Conservation (phyloP, 129 eudicot genomes). For the Pittosporum tobira region DNA sequence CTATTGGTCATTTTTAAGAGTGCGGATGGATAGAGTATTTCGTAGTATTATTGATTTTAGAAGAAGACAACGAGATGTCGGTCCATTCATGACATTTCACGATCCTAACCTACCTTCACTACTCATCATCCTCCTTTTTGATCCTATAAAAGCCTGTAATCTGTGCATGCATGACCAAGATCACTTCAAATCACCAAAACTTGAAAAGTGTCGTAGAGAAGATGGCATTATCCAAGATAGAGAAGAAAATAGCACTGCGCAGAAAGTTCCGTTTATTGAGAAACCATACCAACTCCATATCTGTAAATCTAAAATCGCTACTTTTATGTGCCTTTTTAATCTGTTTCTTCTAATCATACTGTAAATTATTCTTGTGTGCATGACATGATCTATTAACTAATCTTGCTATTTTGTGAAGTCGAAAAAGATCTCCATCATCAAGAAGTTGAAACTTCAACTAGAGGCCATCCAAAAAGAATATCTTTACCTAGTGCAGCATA, state of each 20-base stretch:
- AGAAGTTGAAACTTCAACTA: conserved; percentile 34
- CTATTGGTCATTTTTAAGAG: too few species aligned
- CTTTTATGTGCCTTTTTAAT: background rate
- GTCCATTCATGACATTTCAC: background rate
- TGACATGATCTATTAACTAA: background rate
- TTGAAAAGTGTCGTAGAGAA: conserved; percentile 10
- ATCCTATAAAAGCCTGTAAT: conserved; percentile 11
- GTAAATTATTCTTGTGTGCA: too few species aligned
- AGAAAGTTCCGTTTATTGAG: conserved; percentile 40
- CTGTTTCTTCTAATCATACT: too few species aligned
- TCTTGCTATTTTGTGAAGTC: conserved; percentile 19
- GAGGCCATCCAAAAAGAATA: conserved; percentile 36
- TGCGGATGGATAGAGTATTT: too few species aligned
- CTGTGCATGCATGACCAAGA: background rate
- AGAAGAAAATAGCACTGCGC: conserved; percentile 24
- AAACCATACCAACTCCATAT: conserved; percentile 36
- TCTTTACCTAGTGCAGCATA: conserved; percentile 19
- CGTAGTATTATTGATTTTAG: too few species aligned
- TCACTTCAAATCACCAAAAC: background rate
- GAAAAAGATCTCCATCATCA: conserved; percentile 31
- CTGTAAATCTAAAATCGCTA: conserved; percentile 26
- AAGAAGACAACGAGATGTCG: background rate
- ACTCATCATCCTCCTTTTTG: background rate
- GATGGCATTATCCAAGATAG: conserved; percentile 28
- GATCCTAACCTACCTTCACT: too few species aligned